Evolutionary conservation across 1,284 basidiomycete genomes (phyloP).

Genomic region (Rhizoctonia solani): DNA sequence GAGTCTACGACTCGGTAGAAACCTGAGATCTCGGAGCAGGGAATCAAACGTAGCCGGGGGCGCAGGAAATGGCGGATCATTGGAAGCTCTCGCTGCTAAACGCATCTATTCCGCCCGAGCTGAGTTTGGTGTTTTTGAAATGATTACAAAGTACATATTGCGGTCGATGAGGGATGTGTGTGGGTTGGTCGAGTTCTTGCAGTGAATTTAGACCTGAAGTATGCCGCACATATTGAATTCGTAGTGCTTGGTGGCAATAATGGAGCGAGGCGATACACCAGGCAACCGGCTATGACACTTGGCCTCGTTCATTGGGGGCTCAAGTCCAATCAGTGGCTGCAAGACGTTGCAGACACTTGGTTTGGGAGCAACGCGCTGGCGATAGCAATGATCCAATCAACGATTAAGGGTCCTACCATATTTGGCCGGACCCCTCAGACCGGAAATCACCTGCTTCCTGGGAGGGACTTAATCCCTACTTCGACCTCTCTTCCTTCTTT

Average conservation of each 20-base stretch:
- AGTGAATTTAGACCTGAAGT: not conserved
- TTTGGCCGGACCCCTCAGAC: slow-evolving; percentile 9
- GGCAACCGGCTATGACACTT: slow-evolving; percentile 2
- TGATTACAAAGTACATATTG: too few species aligned
- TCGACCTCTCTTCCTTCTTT: slow-evolving; percentile 6
- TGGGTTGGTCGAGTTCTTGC: not conserved
- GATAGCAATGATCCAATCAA: slow-evolving; percentile 27
- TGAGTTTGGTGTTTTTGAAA: not conserved
- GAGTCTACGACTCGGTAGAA: too few species aligned
- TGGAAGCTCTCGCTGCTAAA: slow-evolving; percentile 3
- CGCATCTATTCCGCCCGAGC: not conserved
- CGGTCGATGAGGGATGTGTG: not conserved
- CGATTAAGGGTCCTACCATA: slow-evolving; percentile 23
- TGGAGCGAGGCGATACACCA: slow-evolving; percentile 25
- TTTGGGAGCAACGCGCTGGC: slow-evolving; percentile 29
- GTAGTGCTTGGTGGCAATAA: not conserved
- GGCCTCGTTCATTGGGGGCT: not conserved
- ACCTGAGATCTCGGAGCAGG: slow-evolving; percentile 29
- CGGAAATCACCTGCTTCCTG: slow-evolving; percentile 25
- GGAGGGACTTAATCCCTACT: slow-evolving; percentile 8
- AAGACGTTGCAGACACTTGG: slow-evolving; percentile 29
- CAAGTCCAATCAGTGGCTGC: slow-evolving; percentile 17
- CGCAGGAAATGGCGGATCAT: slow-evolving; percentile 35
- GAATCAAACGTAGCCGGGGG: slow-evolving; percentile 12
- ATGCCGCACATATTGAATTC: too few species aligned